phyloP scores from a whole-genome alignment of 257 asterid species.

The Solanum habrochaites region DNA sequence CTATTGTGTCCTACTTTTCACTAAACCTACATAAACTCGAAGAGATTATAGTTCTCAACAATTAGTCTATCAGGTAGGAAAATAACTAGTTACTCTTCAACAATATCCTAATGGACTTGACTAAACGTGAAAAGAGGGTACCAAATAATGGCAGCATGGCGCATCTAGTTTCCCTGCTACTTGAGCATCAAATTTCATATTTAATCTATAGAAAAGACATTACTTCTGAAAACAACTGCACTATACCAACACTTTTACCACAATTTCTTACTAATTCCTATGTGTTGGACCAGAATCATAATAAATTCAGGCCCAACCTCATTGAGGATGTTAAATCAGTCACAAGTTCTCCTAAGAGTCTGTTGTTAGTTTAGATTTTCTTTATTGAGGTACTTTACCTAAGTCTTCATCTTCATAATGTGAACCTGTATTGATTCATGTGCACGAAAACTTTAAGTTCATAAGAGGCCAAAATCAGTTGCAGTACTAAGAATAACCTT shows the following conservation, averaged over 20 bases:
- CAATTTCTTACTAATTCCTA: background rate
- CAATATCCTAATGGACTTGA: background rate
- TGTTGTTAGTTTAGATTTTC: background rate
- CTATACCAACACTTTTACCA: background rate
- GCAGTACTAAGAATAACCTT: background rate
- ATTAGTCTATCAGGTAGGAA: background rate
- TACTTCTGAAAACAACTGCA: background rate
- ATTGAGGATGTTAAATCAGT: background rate
- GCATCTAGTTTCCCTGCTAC: background rate
- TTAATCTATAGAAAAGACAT: background rate
- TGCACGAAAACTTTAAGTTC: background rate
- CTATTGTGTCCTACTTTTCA: background rate
- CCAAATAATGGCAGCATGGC: background rate
- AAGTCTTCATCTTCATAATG: background rate
- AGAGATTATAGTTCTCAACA: background rate
- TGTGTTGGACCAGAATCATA: background rate
- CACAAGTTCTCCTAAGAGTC: background rate
- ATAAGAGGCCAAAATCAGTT: background rate
- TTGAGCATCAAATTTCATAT: background rate
- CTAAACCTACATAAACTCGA: background rate
- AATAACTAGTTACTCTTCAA: background rate
- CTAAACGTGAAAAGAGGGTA: background rate
- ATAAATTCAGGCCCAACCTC: background rate
- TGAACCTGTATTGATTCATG: background rate
- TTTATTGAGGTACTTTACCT: background rate